Evolutionary conservation across 176 grass and related monocot genomes (phyloP), one percentile per base, ranked within the genome.

Genomic region (Ensete glaucum): DNA sequence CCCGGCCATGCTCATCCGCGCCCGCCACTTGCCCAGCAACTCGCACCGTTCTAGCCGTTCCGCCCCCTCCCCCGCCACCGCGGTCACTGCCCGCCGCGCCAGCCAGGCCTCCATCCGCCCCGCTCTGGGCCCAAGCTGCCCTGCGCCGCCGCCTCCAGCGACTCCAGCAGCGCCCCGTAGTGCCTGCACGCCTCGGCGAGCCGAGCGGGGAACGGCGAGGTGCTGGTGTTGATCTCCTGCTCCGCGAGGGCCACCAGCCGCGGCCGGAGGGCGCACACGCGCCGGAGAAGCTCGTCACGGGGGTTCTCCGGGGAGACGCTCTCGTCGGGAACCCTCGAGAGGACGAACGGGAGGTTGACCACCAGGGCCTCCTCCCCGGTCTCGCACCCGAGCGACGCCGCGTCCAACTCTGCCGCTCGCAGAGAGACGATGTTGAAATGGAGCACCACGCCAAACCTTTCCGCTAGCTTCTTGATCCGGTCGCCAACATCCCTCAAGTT

Each of bases 151-250:
- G 70, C 70, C 20, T 72, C 70, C 70, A 72, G 17, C 50, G 70
- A 72, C 50, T 54, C 70, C 9, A 72, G 70, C 20, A 72, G 50
- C n/a, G 70, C 17, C 2, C 70, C 70, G 10, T 72, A 72, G 70
- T 72, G 50, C 50, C 51, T 50, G 50, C 70, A 72, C 50, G 51
- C 70, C 70, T 53, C 70, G 9, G 70, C 50, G 10, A 72, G 23
- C 0, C 70, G 70, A 20, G 70, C 70, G 3, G 70, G 20, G 20
- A 65, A 27, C 1, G 63, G 22, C 10, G 63, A 23, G 9, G 63
- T 65, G 63, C 92, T 92, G 8, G 89, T 86, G 77, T 96, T 96
- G 14, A 96, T 58, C 49, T 96, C 92, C 56, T 92, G 87, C 92
- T 96, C 92, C 1, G 87, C 83, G 1, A 65, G 22, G 1, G 63